A percentile compares a stretch with the other conserved stretches of the same genome.
Evolutionary conservation across 2,329 filamentous ascomycete genomes (phyloP).

Genomic region (Bipolaris bicolor): DNA sequence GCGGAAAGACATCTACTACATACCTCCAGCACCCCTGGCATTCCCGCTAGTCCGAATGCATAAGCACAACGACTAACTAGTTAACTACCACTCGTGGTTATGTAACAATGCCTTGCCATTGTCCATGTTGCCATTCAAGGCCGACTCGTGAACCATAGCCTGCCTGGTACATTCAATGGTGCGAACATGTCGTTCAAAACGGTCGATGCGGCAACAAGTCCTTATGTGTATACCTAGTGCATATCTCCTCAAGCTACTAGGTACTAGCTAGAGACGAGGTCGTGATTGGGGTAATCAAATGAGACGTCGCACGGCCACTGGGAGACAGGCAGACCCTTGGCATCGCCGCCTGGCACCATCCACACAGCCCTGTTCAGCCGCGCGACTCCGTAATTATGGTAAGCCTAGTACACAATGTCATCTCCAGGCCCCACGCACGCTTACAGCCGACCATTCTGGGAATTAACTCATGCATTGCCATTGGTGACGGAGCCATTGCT

Average conservation of each 20-base stretch:
- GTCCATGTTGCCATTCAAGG: not conserved
- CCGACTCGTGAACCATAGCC: too few species aligned
- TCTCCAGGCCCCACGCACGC: not conserved
- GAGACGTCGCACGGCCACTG: not conserved
- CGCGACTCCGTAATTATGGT: not conserved
- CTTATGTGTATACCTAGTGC: not conserved
- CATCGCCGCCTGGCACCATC: not conserved
- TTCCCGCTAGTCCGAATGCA: not conserved
- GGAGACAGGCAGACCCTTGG: not conserved
- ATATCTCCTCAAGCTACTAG: not conserved
- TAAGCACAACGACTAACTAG: not conserved
- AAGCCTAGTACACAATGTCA: not conserved
- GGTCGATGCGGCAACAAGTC: too few species aligned
- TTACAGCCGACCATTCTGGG: not conserved
- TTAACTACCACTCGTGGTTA: too few species aligned
- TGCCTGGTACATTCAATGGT: not conserved
- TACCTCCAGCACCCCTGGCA: not conserved
- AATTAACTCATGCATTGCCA: conserved; percentile 29
- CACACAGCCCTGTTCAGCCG: not conserved
- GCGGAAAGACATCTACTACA: not conserved
- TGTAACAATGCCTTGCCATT: not conserved
- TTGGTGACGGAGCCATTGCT: conserved; percentile 18
- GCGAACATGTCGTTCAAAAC: not conserved
- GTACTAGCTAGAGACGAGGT: too few species aligned
- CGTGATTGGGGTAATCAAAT: not conserved